Percentiles rank a stretch among this genome's conserved stretches.
Conservation (phyloP, 345 rosid species). For the Eucalyptus grandis region DNA sequence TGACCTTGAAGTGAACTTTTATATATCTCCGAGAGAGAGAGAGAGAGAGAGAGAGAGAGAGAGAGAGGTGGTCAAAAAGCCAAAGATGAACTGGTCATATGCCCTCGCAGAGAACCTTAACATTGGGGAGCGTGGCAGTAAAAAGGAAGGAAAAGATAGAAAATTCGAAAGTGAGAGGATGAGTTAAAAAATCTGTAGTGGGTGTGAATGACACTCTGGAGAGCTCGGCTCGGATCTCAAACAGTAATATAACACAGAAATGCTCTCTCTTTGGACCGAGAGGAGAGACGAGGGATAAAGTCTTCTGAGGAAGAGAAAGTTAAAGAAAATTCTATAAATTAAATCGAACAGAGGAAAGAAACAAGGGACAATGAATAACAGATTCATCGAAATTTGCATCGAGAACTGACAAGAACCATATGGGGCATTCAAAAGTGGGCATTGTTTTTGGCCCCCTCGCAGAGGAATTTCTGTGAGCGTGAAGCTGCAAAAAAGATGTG, state of each 20-base stretch:
- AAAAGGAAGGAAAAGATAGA: not conserved
- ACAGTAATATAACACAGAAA: not conserved
- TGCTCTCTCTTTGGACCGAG: constrained; percentile 9
- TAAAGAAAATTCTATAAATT: not conserved
- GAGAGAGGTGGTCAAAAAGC: not conserved
- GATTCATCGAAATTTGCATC: constrained; percentile 7
- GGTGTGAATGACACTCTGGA: constrained; percentile 25
- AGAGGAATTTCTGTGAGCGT: not conserved
- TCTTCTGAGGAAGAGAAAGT: not conserved
- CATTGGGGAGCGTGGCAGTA: constrained; percentile 14
- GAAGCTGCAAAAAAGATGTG: constrained; percentile 16
- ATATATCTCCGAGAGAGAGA: not conserved
- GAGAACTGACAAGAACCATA: constrained; percentile 13
- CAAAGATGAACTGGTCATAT: not conserved
- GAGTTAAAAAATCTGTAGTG: constrained; percentile 9
- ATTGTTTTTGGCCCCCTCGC: not conserved
- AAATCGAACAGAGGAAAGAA: not conserved
- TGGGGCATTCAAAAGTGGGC: not conserved
- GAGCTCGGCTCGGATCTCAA: constrained; percentile 60
- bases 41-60: not conserved
- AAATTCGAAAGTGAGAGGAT: not conserved
- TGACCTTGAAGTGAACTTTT: not conserved
- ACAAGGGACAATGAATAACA: not conserved
- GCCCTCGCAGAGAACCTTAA: not conserved
- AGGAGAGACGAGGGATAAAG: not conserved